phyloP scores from a whole-genome alignment of 2,329 filamentous ascomycete genomes.

The Westerdykella ornata region DNA sequence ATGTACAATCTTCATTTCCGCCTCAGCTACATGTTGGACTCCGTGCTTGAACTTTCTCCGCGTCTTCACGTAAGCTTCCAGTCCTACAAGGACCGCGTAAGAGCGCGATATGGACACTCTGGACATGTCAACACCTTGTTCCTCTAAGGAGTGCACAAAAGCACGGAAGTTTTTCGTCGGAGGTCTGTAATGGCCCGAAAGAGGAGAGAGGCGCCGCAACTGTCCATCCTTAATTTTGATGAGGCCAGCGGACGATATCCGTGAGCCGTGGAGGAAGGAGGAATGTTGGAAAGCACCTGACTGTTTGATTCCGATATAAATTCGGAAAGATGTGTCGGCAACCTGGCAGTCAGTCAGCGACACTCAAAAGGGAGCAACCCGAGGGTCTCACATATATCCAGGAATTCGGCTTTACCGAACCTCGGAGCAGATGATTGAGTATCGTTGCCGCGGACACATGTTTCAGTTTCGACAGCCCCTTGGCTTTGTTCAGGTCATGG shows the following conservation, averaged over 20 bases:
- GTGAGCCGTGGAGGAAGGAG: conserved; percentile 75
- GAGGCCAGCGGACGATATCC: conserved; percentile 74
- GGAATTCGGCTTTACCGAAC: conserved; percentile 75
- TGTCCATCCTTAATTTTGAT: conserved; percentile 80
- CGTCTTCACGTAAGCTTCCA: conserved; percentile 71
- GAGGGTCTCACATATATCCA: conserved; percentile 69
- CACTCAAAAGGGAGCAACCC: not conserved
- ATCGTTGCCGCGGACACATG: conserved; percentile 66
- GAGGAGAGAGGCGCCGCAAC: conserved; percentile 62
- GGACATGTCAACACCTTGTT: conserved; percentile 70
- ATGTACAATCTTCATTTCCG: conserved; percentile 54
- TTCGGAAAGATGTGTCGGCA: conserved; percentile 72
- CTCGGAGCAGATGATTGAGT: conserved; percentile 70
- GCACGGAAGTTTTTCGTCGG: conserved; percentile 75
- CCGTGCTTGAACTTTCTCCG: conserved; percentile 56
- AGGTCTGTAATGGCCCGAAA: conserved; percentile 74
- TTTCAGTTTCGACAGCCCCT: conserved; percentile 55
- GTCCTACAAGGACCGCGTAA: conserved; percentile 73
- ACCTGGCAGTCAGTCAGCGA: conserved; percentile 34
- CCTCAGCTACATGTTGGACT: conserved; percentile 46
- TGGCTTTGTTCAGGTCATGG: conserved; percentile 55
- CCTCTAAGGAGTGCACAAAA: conserved; percentile 67
- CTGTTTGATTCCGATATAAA: conserved; percentile 87
- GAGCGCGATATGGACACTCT: conserved; percentile 72
- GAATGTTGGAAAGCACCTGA: conserved; percentile 86